Percentiles rank a stretch among this genome's conserved stretches.
phyloP scores from a whole-genome alignment of 306 rosid genomes.

The Quercus agrifolia region DNA sequence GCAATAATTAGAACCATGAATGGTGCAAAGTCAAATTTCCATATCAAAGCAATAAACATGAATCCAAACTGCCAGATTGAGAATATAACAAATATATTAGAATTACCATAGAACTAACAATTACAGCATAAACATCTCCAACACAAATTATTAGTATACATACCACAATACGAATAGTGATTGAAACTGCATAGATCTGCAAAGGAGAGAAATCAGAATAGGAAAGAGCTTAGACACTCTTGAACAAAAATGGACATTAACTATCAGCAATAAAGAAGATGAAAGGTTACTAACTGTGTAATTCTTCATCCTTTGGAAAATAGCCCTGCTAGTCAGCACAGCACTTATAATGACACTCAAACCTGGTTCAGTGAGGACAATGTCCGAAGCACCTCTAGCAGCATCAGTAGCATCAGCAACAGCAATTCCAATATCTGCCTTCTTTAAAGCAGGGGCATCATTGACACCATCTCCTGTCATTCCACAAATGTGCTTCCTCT shows the following conservation, averaged over 20 bases:
- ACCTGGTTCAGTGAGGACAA: constrained; percentile 98
- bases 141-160: constrained; percentile 22
- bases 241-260: constrained; percentile 3
- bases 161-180: constrained; percentile 99
- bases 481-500: constrained; percentile 96
- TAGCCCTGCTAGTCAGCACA: constrained; percentile 96
- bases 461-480: constrained; percentile 99
- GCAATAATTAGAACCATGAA: constrained; percentile 98
- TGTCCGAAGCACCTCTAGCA: constrained; percentile 95
- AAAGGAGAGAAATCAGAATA: constrained; percentile 19
- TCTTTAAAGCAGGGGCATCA: constrained; percentile 96
- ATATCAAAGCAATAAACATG: constrained; percentile 90
- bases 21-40: constrained; percentile 96
- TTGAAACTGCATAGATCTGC: constrained; percentile 98
- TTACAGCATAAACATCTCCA: background rate
- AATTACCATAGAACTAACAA: background rate
- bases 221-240: constrained; percentile 12
- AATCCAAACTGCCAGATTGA: constrained; percentile 79
- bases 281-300: constrained; percentile 67
- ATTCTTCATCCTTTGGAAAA: constrained; percentile 98
- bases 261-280: constrained; percentile 10
- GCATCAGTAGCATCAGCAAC: constrained; percentile 99
- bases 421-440: constrained; percentile 97
- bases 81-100: constrained; percentile 10
- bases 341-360: constrained; percentile 97